Base-by-base conservation (phyloP, 2,329 filamentous ascomycete species). In the Cryphonectria nitschkei region DNA sequence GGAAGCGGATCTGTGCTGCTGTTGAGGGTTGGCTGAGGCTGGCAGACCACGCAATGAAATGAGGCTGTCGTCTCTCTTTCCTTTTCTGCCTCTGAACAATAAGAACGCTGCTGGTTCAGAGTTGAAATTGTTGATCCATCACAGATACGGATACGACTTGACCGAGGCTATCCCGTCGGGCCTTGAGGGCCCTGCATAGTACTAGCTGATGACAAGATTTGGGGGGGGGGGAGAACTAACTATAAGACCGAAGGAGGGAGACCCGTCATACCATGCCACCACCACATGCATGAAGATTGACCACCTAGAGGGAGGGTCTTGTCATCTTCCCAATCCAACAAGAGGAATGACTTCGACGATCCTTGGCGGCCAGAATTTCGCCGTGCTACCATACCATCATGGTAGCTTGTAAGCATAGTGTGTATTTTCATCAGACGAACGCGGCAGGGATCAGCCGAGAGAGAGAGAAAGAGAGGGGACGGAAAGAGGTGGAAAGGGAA, bases 361-460 rank as follows among this genome's bases (percentile, higher is more conserved):
- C 63, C 63, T 65, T 65, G 63, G 63, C 63, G 41, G 63, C 63
- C 63, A 65, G 34, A n/a, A 39, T 4, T 39, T 16, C 32, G 34
- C 34, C 22, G 22, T 50, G 46, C 16, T n/a, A 39, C 4, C 58
- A 39, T 41, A 62, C 34, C 22, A 34, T 34, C 19, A 39, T 62
- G n/a, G 16, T 37, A 37, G 37, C 9, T 39, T 26, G 26, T 26
- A 26, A 26, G 26, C 26, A 26, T 26, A 26, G 37, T 60, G 7
- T 34, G 29, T 60, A 60, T 34, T 34, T 7, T 62, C 43, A 70
- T 52, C 39, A 60, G 68, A 67, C 63, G 68, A 67, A 69, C 68
- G 41, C 37, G 65, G 56, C 60, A 63, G 56, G 65, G 16, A 41
- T 54, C 32, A 43, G 69, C 69, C 69, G 14, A 58, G 46, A 3